Base-by-base conservation (phyloP, 495 filamentous ascomycete genomes). In the Cryomyces antarcticus region DNA sequence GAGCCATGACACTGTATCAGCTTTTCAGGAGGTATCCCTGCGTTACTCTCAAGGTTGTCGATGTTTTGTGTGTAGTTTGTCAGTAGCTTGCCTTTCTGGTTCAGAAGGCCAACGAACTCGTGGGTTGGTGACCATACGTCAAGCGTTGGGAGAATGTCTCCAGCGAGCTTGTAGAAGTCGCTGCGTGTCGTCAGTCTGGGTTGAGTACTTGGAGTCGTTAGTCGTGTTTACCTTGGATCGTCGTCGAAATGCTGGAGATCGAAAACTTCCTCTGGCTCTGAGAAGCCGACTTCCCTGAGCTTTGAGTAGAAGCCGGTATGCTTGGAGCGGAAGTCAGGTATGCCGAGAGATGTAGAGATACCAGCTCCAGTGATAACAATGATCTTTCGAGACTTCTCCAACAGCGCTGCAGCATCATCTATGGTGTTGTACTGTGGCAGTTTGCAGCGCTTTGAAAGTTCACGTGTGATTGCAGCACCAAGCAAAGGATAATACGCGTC, bases 11-110 rank as follows among this genome's bases (percentile, higher is more conserved):
- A 96, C 57, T 97, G 89, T 17, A 97, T 78, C 7, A 97, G 73
- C 46, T 93, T 93, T 31, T 87, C 79, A 0, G 75, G 67, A 5
- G 59, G 54, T 39, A 97, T 87, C 10, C 89, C 89, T 1, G 88
- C 89, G 44, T 80, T 76, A 30, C 72, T 73, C 56, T 97, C 89
- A 39, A 97, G 78, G 52, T 96, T 95, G 64, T 97, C 89, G 51
- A 97, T 97, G 57, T 97, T 97, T 58, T 97, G 89, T 2, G 88
- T 92, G 62, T 94, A 97, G 60, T 95, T 93, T 28, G 87, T 96
- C 40, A 95, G 68, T 13, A 97, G 73, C 54, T 93, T 93, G 17
- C 74, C 76, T 57, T 87, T 83, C 46, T 86, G 69, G 56, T 96
- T 86, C 2, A 97, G 71, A n/a, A 95, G 68, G n/a, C 75, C 75